phyloP scores from a whole-genome alignment of 2,329 filamentous ascomycete genomes.

The Hortaea sp. region DNA sequence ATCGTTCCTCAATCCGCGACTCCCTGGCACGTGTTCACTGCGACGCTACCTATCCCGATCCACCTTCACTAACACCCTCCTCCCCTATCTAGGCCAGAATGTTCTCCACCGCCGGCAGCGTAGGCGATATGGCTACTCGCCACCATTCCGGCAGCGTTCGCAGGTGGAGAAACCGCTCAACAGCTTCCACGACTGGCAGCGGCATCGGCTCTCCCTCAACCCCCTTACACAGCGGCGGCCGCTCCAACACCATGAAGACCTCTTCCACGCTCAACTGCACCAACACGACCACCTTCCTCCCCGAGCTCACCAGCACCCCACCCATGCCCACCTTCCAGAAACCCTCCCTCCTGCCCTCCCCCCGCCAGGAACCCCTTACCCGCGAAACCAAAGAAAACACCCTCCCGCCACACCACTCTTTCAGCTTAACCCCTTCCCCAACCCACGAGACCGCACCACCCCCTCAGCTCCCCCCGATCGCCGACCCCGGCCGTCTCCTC shows the following conservation, averaged over 20 bases:
- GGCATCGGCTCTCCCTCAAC: conserved; percentile 3
- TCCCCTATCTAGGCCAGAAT: conserved; percentile 7
- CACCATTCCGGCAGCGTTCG: conserved; percentile 8
- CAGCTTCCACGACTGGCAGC: background rate
- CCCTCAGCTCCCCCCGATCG: background rate
- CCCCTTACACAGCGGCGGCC: conserved; percentile 9
- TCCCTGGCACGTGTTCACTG: conserved; percentile 5
- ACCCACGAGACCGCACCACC: background rate
- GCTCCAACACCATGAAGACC: conserved; percentile 11
- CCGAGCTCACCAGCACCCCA: conserved; percentile 20
- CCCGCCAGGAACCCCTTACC: background rate
- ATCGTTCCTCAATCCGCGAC: conserved; percentile 6
- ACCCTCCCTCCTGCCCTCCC: conserved; percentile 3
- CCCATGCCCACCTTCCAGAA: conserved; percentile 23
- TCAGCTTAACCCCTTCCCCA: background rate
- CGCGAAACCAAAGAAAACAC: background rate
- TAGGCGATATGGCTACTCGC: conserved; percentile 4
- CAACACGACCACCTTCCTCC: conserved; percentile 15
- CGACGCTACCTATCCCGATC: too few species aligned
- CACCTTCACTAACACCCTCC: background rate
- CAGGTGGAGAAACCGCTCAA: conserved; percentile 12
- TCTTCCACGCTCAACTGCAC: conserved; percentile 8
- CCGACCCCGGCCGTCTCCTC: conserved; percentile 5
- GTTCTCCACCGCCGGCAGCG: conserved; percentile 8
- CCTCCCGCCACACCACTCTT: background rate